Evolutionary conservation across 495 filamentous ascomycete genomes (phyloP), one percentile per base, ranked within the genome.

Genomic region (Aspergillus panamensis): DNA sequence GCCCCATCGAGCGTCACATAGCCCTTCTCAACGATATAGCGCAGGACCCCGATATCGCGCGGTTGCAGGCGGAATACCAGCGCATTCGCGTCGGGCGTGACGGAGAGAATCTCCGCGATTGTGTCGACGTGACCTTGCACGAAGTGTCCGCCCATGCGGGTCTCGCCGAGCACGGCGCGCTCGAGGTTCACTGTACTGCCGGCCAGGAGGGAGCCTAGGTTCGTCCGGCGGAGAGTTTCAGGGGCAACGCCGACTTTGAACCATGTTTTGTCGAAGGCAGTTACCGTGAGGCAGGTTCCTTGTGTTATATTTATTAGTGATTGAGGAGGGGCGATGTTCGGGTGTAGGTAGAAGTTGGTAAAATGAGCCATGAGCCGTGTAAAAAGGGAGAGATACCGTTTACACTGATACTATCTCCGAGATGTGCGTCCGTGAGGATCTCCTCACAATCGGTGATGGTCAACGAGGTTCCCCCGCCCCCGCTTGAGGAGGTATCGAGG

Each of bases 161-260:
- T 96, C 57, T 85, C 81, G 1, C 90, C 89, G 3, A 85, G 86
- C 51, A 97, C 92, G 4, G 94, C 93, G 9, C 94, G 85, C 75
- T 98, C 94, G 30, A 98, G 88, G 73, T 98, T 97, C 51, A 97
- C 92, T 30, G 69, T 72, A 6, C 79, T 82, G 37, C 75, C 62
- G 6, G 77, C 67, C 53, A 69, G 59, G 14, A 96, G 76, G 19
- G 78, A 79, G 51, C 91, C 91, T 12, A 99, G 88, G 74, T 96
- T 96, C 33, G 95, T 99, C 40, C 94, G 87, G 16, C 94, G 92
- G 25, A 99, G 88, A 8, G 95, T 97, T 73, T 99, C 94, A 62
- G 95, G 94, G 3, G 94, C 91, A 62, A 96, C 86, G 71, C 94
- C 93, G 61, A 97, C 92, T 59, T 88, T 95, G 87, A 99, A 99